A percentile compares a stretch with the other conserved stretches of the same genome.
These are phyloP conservation scores for Polytrichum commune DNA, from an alignment of 225 moss, liverwort and hornwort genomes.

Conservation along the genomic window DNA sequence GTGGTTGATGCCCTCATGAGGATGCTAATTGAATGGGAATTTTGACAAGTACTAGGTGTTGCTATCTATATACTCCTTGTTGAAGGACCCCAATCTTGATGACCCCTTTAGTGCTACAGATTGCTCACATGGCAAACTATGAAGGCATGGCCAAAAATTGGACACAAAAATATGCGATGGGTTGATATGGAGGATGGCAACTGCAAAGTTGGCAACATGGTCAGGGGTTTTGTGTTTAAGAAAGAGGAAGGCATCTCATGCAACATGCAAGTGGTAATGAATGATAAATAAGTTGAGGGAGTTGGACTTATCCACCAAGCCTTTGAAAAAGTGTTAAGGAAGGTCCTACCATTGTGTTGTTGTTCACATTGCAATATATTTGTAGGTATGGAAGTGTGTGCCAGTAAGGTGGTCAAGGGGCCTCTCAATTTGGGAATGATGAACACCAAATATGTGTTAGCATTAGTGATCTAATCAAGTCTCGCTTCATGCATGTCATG, in stretches of 20 bases:
- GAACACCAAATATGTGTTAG: conserved; percentile 19
- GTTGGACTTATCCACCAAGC: conserved; percentile 8
- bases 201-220: conserved; percentile 13
- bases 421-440: conserved; percentile 16
- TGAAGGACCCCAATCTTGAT: conserved; percentile 39
- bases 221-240: conserved; percentile 11
- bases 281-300: conserved; percentile 19
- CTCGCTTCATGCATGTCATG: conserved; percentile 4
- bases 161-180: conserved; percentile 47
- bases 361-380: conserved; percentile 29
- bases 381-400: conserved; percentile 27
- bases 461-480: conserved; percentile 12
- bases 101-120: conserved; percentile 36
- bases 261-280: conserved; percentile 15
- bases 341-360: conserved; percentile 17
- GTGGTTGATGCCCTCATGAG: too few species aligned
- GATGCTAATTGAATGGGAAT: too few species aligned
- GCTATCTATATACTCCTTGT: conserved; percentile 37
- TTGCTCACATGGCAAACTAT: conserved; percentile 47
- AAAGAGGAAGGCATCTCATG: conserved; percentile 11
- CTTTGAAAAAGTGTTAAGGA: conserved; percentile 1
- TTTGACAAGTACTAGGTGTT: conserved; percentile 11
- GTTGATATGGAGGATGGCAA: conserved; percentile 27
- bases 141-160: conserved; percentile 42
- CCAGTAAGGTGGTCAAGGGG: conserved; percentile 26